Evolutionary conservation across 352 stramenopile genomes (phyloP), one percentile per base, ranked within the genome.

Genomic region (Globisporangium apiculatum): DNA sequence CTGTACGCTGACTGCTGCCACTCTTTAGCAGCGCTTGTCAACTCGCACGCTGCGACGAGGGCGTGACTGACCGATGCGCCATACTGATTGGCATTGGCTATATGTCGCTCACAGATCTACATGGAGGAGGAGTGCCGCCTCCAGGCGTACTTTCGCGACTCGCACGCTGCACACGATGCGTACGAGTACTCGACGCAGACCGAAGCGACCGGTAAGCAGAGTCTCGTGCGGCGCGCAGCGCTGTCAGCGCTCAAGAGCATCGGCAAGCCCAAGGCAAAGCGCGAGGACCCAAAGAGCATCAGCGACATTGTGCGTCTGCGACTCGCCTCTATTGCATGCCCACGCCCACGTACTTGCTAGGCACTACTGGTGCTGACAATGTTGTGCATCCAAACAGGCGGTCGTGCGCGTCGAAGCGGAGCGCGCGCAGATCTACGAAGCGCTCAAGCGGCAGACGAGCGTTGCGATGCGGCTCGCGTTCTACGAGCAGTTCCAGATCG

Each of bases 401-500:
- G 62, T 66, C 11, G 68, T 79, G 8, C 72, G 74, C 10, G 70
- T 90, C 7, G 76, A 86, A 58, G 60, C 71, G 48, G 83, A 93
- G 51, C 62, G 78, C 2, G 52, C 48, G 5, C 68, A 79, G 31
- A 57, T 91, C 15, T 93, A 89, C 60, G 60, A 72, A n/a, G 62
- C 69, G 5, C 65, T 91, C 17, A 88, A 85, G 57, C 50, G 59
- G 2, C 71, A 78, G 50, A 85, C 77, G 7, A 79, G 55, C 6
- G 54, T 48, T 7, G 56, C 67, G 0, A 70, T 78, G 35, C 73
- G 73, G 1, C 48, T 67, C 3, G 66, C 72, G n/a, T 88, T 89
- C 58, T 93, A 89, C 63, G 41, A 79, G 15, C 72, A 83, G 43
- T 77, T 93, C 70, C 60, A 65, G n/a, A 86, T 91, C 55, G 57